A percentile compares a stretch with the other conserved stretches of the same genome.
Evolutionary conservation across 1,284 basidiomycete genomes (phyloP).

Genomic region (Mycena sp.): DNA sequence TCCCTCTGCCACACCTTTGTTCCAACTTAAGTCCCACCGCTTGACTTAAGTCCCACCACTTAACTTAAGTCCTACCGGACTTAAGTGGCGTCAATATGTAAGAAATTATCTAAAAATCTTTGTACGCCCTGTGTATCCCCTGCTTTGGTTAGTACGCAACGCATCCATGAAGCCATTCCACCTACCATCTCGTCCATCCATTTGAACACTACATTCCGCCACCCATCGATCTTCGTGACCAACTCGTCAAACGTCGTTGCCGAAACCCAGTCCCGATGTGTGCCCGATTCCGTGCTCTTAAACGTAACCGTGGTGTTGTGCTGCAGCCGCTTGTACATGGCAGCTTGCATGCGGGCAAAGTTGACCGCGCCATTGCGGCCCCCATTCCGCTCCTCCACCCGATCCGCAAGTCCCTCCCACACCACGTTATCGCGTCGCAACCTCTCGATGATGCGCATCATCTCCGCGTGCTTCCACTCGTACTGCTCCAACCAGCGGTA

Average conservation of each 20-base stretch:
- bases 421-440: constrained; percentile 23
- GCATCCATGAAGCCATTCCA: neutral
- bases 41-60: too few species aligned
- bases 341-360: constrained; percentile 11
- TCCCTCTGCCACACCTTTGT: too few species aligned
- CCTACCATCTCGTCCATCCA: constrained; percentile 20
- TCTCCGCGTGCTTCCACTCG: constrained; percentile 38
- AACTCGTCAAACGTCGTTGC: constrained; percentile 14
- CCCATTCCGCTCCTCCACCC: neutral
- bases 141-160: neutral
- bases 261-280: constrained; percentile 17
- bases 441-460: constrained; percentile 28
- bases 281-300: neutral
- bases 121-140: constrained; percentile 12
- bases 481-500: constrained; percentile 37
- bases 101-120: neutral
- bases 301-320: constrained; percentile 7
- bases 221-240: neutral
- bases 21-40: too few species aligned
- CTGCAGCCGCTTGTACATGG: constrained; percentile 10
- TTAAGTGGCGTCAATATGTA: too few species aligned
- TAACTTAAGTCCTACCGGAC: too few species aligned
- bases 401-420: constrained; percentile 26
- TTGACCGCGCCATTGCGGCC: neutral
- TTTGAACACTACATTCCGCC: constrained; percentile 7